phyloP scores from a whole-genome alignment of 495 filamentous ascomycete species.

The Articulospora tetracladia region DNA sequence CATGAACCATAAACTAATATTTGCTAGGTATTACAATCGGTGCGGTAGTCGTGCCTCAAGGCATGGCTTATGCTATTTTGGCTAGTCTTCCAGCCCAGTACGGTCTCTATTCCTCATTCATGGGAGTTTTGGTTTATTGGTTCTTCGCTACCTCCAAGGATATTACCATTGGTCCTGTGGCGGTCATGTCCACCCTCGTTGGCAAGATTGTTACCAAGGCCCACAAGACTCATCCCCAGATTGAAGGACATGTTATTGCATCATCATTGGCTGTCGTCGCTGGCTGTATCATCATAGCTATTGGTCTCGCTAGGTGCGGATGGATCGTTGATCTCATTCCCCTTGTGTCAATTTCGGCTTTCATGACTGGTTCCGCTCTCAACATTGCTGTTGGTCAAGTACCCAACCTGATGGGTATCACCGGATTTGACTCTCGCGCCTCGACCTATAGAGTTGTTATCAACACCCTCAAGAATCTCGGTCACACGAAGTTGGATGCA shows the following conservation, averaged over 20 bases:
- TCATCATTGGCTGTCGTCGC: constrained; percentile 76
- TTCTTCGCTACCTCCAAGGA: constrained; percentile 99
- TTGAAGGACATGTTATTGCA: constrained; percentile 61
- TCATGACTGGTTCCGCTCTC: constrained; percentile 97
- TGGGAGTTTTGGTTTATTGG: constrained; percentile 96
- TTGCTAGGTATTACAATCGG: constrained; percentile 85
- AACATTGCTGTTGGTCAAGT: constrained; percentile 91
- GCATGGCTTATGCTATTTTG: constrained; percentile 93
- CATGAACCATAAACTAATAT: constrained; percentile 9
- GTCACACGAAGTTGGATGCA: constrained; percentile 66
- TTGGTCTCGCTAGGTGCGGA: constrained; percentile 77
- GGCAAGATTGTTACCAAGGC: constrained; percentile 73
- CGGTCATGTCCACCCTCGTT: constrained; percentile 88
- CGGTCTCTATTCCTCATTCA: constrained; percentile 95
- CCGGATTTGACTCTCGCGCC: constrained; percentile 68
- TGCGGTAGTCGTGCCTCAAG: constrained; percentile 91
- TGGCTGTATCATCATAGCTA: constrained; percentile 74
- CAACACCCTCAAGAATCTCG: constrained; percentile 76
- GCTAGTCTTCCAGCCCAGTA: constrained; percentile 75
- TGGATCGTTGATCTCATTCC: constrained; percentile 97
- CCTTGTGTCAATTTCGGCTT: constrained; percentile 85
- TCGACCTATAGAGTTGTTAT: constrained; percentile 84
- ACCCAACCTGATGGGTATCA: constrained; percentile 71
- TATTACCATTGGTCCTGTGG: constrained; percentile 98
- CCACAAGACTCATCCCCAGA: constrained; percentile 50